These are phyloP conservation scores for Aspergillus phoenicis DNA, from an alignment of 2,329 filamentous ascomycete species.

Conservation along the genomic window DNA sequence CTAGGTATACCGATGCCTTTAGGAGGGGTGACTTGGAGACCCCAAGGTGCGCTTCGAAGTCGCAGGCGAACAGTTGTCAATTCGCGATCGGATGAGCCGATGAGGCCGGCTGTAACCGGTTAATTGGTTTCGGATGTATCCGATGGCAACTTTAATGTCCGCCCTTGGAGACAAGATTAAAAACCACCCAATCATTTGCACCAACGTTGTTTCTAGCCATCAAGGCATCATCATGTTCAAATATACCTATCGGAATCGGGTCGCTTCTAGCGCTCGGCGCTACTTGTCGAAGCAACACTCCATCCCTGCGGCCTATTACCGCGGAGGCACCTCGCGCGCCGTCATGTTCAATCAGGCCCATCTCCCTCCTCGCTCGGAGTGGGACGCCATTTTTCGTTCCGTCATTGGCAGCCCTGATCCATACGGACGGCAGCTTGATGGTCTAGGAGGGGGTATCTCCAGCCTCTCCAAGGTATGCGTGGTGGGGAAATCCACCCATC, in stretches of 20 bases:
- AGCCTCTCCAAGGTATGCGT: slow-evolving; percentile 73
- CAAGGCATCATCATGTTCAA: neutral
- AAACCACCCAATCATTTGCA: no score
- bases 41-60: no score
- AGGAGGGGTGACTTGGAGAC: no score
- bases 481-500: slow-evolving; percentile 54
- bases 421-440: slow-evolving; percentile 69
- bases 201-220: no score
- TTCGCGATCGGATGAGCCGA: neutral
- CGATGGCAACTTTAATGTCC: neutral
- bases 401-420: slow-evolving; percentile 68
- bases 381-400: slow-evolving; percentile 59
- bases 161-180: no score
- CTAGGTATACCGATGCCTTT: no score
- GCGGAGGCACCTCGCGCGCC: slow-evolving; percentile 70
- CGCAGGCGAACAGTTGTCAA: no score
- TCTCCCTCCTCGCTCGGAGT: slow-evolving; percentile 53
- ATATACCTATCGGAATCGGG: neutral
- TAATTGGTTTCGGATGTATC: neutral
- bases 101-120: neutral
- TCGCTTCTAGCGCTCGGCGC: neutral
- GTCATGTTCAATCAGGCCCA: slow-evolving; percentile 60
- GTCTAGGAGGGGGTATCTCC: slow-evolving; percentile 69
- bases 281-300: neutral
- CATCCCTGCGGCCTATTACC: slow-evolving; percentile 62